phyloP scores from a whole-genome alignment of 2,329 filamentous ascomycete genomes.

The Ceratocystis alfenasii region DNA sequence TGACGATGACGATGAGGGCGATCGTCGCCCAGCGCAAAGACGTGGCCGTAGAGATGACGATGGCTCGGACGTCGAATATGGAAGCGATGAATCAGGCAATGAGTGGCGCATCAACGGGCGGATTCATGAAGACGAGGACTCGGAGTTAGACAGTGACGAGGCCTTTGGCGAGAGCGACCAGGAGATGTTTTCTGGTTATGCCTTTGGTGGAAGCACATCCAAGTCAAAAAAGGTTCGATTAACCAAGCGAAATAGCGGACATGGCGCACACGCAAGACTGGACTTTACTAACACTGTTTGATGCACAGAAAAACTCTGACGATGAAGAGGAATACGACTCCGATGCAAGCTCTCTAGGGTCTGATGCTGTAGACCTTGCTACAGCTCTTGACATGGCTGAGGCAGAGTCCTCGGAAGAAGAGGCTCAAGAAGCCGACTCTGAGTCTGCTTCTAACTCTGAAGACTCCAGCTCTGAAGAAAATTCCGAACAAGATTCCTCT shows the following conservation, averaged over 20 bases:
- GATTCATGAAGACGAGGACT: conserved; percentile 47
- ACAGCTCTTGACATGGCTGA: conserved; percentile 45
- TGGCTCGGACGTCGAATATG: conserved; percentile 48
- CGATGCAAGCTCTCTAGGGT: conserved; percentile 46
- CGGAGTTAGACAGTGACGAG: conserved; percentile 57
- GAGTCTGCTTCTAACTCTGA: conserved; percentile 35
- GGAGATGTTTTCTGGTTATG: conserved; percentile 67
- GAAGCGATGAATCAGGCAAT: conserved; percentile 75
- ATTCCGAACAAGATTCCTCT: conserved; percentile 36
- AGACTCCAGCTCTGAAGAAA: conserved; percentile 32
- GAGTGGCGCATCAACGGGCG: conserved; percentile 65
- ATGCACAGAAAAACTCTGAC: conserved; percentile 35
- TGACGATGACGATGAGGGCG: conserved; percentile 40
- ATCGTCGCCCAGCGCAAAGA: conserved; percentile 32
- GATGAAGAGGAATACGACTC: conserved; percentile 36
- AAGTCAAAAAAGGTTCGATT: conserved; percentile 28
- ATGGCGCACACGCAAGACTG: neutral
- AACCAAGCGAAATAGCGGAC: neutral
- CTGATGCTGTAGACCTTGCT: conserved; percentile 48
- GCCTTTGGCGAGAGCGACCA: conserved; percentile 84
- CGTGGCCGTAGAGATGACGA: conserved; percentile 38
- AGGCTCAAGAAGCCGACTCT: conserved; percentile 35
- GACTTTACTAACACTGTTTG: conserved; percentile 1
- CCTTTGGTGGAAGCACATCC: conserved; percentile 39
- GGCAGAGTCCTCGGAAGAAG: conserved; percentile 38